Base-by-base conservation (phyloP, 2,329 filamentous ascomycete species). In the Tolypocladium nubicola region DNA sequence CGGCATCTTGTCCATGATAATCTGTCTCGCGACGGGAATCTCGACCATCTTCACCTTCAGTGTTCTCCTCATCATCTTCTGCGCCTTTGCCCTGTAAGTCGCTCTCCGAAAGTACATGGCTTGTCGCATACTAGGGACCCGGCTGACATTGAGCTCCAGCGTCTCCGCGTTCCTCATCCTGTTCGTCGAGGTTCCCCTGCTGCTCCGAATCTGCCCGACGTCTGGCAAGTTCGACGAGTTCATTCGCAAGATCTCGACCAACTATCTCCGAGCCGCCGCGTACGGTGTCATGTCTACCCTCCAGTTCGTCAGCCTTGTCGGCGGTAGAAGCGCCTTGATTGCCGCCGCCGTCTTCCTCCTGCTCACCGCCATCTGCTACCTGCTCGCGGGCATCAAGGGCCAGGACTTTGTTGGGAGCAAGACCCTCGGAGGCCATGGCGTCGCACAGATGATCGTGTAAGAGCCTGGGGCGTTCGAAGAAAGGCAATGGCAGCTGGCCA, bases 401-500 rank as follows among this genome's bases (percentile, higher is more conserved):
- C 90, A 95, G 76, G 87, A 84, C 40, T 95, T 95, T 73, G 85
- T 91, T 63, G 89, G 89, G 60, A 97, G 92, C 81, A 97, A 97
- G 84, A 97, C 93, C 19, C 80, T 99, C 56, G 94, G 94, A 63
- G 94, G 94, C 56, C 87, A 90, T 64, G 93, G 93, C 55, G 88
- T 97, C 64, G 94, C 91, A 61, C 92, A 97, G 79, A 97, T 97
- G 93, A 97, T 97, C 75, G 91, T 97, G 68, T 96, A 79, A 77
- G 65, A 57, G 38, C 19, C 30, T 43, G 10, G 47, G 47, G 10
- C 10, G 2, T 10, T 37, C 6, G 19, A 6, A 10, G 19, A 52
- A 9, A 14, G 8, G 30, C 47, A 21, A 37, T 14, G 19, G 19
- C 10, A 21, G 47, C 30, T 37, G 30, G 21, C 43, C 43, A 3